phyloP scores from a whole-genome alignment of 2,329 filamentous ascomycete genomes.

The Fusarium coicis region DNA sequence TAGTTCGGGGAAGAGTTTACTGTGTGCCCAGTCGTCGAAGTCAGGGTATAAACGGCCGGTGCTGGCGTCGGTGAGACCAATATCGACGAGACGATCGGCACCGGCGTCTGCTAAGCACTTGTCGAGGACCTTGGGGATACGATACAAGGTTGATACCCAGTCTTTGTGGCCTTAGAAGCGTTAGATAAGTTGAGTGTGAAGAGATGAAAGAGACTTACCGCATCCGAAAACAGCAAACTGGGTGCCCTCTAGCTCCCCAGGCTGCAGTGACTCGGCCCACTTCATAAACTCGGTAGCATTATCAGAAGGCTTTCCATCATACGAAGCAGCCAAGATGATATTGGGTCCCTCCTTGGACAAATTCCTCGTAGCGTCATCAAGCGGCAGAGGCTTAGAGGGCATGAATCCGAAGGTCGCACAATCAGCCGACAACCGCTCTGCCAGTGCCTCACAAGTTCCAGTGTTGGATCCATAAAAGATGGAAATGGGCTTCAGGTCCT shows the following conservation, averaged over 20 bases:
- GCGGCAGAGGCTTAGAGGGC: not conserved
- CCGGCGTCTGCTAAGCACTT: constrained; percentile 55
- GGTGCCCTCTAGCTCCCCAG: not conserved
- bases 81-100: constrained; percentile 49
- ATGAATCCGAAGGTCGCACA: constrained; percentile 5
- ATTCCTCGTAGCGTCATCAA: not conserved
- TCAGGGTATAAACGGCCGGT: constrained; percentile 73
- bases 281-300: not conserved
- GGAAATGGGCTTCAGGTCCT: not conserved
- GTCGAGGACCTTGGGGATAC: constrained; percentile 72
- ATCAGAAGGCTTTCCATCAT: constrained; percentile 1
- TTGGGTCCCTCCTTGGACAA: not conserved
- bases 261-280: not conserved
- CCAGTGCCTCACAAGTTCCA: not conserved
- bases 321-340: not conserved
- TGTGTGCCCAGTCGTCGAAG: constrained; percentile 74
- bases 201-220: not conserved
- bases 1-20: constrained; percentile 61
- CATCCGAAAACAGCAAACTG: constrained; percentile 9
- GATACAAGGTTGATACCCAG: constrained; percentile 72
- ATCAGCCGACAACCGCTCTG: not conserved
- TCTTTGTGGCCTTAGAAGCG: constrained; percentile 46
- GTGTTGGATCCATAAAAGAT: constrained; percentile 11
- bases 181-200: constrained; percentile 3
- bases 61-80: constrained; percentile 69